Percentiles rank a stretch among this genome's conserved stretches.
Conservation (phyloP, 352 stramenopile species). For the Peronospora destructor region DNA sequence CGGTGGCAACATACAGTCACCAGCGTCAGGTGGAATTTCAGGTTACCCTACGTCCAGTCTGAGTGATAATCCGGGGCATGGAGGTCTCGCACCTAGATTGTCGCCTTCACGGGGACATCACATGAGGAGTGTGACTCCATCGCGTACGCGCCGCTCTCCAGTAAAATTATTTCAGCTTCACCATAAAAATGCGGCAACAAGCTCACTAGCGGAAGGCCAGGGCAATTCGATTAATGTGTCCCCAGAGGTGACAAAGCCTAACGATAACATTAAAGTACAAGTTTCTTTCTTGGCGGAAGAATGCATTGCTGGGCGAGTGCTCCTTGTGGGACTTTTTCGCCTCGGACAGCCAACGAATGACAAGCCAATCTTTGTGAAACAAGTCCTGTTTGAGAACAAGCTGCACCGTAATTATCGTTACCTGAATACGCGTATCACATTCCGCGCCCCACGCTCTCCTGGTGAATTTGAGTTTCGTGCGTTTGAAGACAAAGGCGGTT, state of each 20-base stretch:
- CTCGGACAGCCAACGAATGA: constrained; percentile 66
- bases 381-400: constrained; percentile 77
- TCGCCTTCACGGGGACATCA: constrained; percentile 16
- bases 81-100: constrained; percentile 12
- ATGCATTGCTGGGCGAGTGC: constrained; percentile 45
- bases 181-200: constrained; percentile 26
- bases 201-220: constrained; percentile 19
- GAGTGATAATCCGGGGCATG: constrained; percentile 6
- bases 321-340: constrained; percentile 76
- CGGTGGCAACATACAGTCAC: constrained; percentile 12
- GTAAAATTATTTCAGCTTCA: constrained; percentile 35
- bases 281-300: constrained; percentile 55
- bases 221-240: constrained; percentile 36
- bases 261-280: constrained; percentile 75
- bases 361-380: constrained; percentile 81
- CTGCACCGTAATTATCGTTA: constrained; percentile 52
- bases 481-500: constrained; percentile 58
- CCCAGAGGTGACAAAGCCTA: constrained; percentile 60
- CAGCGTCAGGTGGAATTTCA: constrained; percentile 10
- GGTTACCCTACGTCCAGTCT: constrained; percentile 16
- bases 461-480: constrained; percentile 82
- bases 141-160: constrained; percentile 30
- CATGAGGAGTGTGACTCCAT: constrained; percentile 27
- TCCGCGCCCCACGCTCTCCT: constrained; percentile 65
- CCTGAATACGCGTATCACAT: constrained; percentile 76